Conservation (phyloP, 331 rosid genomes). For the Telfairia occidentalis region DNA sequence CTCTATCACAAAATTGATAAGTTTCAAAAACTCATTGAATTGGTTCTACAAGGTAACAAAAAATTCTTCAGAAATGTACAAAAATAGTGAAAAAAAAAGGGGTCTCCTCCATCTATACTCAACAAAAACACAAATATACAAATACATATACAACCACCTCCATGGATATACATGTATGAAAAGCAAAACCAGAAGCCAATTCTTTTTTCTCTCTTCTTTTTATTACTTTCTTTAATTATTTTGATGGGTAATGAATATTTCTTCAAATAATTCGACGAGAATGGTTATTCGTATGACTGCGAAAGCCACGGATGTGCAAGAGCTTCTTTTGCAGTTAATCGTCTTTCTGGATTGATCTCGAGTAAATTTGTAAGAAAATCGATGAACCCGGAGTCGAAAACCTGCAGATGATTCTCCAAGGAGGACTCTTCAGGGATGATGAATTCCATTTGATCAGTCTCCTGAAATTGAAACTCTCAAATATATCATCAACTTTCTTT, state of each 20-base stretch:
- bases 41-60: neutral
- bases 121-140: neutral
- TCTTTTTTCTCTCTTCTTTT: neutral
- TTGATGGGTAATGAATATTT: neutral
- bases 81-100: neutral
- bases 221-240: neutral
- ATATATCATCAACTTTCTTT: neutral
- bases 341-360: slow-evolving; percentile 55
- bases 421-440: slow-evolving; percentile 78
- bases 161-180: slow-evolving; percentile 4
- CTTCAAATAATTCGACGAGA: neutral
- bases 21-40: slow-evolving; percentile 2
- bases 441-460: slow-evolving; percentile 65
- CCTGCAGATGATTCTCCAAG: slow-evolving; percentile 60
- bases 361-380: slow-evolving; percentile 62
- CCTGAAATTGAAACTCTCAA: slow-evolving; percentile 33
- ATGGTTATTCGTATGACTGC: slow-evolving; percentile 26
- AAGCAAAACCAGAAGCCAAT: slow-evolving; percentile 3
- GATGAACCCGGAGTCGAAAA: slow-evolving; percentile 40
- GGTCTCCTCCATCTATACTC: neutral
- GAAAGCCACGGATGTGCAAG: slow-evolving; percentile 94
- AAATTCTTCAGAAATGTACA: neutral
- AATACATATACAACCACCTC: neutral
- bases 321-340: slow-evolving; percentile 68
- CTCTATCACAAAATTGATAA: neutral